A percentile compares a stretch with the other conserved stretches of the same genome.
phyloP scores from a whole-genome alignment of 371 early-diverging fungal genomes.

The Lichtheimia ornata region DNA sequence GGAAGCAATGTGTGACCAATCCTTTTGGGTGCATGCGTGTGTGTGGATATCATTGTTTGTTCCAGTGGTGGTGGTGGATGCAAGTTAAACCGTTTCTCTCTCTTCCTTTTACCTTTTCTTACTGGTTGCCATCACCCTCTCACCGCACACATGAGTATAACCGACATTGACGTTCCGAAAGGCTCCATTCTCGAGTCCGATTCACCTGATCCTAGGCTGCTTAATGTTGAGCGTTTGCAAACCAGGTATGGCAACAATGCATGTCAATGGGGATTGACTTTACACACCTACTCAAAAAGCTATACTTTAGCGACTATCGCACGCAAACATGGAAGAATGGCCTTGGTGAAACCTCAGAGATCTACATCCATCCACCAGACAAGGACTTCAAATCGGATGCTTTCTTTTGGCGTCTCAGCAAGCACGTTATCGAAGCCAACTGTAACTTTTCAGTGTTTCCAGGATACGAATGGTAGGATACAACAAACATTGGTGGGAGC shows the following conservation, averaged over 20 bases:
- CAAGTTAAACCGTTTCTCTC: too few species aligned
- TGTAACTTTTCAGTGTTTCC: slow-evolving; percentile 67
- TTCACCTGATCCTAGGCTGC: slow-evolving; percentile 31
- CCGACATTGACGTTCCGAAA: slow-evolving; percentile 16
- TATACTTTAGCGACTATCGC: slow-evolving; percentile 26
- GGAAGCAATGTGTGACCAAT: too few species aligned
- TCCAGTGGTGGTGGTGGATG: too few species aligned
- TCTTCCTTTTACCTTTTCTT: too few species aligned
- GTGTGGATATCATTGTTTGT: too few species aligned
- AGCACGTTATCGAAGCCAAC: slow-evolving; percentile 52
- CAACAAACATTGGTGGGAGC: too few species aligned
- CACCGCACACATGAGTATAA: neutral
- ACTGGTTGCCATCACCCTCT: too few species aligned
- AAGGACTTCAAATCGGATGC: slow-evolving; percentile 52
- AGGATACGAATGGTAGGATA: slow-evolving; percentile 57
- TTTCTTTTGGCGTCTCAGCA: slow-evolving; percentile 67
- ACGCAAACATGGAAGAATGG: slow-evolving; percentile 72
- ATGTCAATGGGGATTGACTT: too few species aligned
- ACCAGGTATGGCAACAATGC: neutral
- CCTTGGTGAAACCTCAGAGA: slow-evolving; percentile 63
- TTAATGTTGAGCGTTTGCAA: slow-evolving; percentile 22
- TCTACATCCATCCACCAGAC: slow-evolving; percentile 59
- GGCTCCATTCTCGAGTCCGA: slow-evolving; percentile 38
- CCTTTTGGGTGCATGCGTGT: too few species aligned
- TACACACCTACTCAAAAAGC: too few species aligned